phyloP scores from a whole-genome alignment of 192 early-diverging fungal species.

The Geranomyces variabilis region DNA sequence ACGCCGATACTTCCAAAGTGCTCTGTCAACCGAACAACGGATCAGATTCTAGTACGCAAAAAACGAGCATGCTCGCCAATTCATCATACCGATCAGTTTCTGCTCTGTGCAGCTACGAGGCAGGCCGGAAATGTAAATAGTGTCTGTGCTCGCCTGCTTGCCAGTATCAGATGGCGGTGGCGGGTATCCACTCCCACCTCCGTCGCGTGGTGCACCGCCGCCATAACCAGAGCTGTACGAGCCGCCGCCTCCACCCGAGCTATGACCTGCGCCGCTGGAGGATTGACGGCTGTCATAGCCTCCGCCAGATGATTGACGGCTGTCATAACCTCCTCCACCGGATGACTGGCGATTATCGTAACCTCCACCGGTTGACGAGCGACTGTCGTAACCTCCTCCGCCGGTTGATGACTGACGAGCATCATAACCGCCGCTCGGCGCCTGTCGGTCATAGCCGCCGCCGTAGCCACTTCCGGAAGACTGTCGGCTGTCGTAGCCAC shows the following conservation, averaged over 20 bases:
- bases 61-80: neutral
- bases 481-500: constrained; percentile 16
- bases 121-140: constrained; percentile 71
- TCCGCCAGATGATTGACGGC: constrained; percentile 10
- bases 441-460: too few species aligned
- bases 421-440: too few species aligned
- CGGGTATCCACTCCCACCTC: neutral
- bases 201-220: neutral
- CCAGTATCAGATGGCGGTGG: neutral
- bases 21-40: constrained; percentile 17
- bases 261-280: too few species aligned
- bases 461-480: too few species aligned
- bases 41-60: neutral
- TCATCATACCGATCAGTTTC: constrained; percentile 47
- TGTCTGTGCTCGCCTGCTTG: constrained; percentile 59
- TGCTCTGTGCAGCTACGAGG: constrained; percentile 64
- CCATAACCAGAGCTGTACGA: neutral
- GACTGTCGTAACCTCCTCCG: constrained; percentile 9
- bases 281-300: neutral
- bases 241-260: too few species aligned
- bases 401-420: too few species aligned
- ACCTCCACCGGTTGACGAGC: neutral
- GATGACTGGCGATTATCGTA: neutral
- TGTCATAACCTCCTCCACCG: constrained; percentile 6
- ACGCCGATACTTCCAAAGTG: constrained; percentile 72